phyloP scores from a whole-genome alignment of 257 asterid species.

The Coffea canephora region DNA sequence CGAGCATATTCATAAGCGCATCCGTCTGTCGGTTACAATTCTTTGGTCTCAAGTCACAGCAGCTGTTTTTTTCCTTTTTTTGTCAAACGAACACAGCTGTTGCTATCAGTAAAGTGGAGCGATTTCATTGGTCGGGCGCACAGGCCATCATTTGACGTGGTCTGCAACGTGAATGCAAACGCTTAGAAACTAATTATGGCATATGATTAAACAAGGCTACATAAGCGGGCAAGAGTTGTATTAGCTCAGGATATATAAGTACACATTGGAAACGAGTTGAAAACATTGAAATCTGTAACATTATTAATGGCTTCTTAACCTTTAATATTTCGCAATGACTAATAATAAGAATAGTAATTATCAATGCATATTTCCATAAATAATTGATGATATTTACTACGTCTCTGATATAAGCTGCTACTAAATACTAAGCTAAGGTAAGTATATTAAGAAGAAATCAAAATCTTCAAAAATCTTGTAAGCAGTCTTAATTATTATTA shows the following conservation, averaged over 20 bases:
- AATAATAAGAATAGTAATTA: not conserved
- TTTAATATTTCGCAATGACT: not conserved
- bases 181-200: no score
- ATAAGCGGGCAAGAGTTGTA: not conserved
- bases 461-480: not conserved
- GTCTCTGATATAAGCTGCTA: not conserved
- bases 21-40: no score
- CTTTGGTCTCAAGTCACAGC: no score
- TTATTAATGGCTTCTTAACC: not conserved
- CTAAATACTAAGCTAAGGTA: not conserved
- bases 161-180: no score
- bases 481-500: not conserved
- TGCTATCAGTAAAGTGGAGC: no score
- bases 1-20: no score
- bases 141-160: no score
- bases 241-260: not conserved
- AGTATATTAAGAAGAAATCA: not conserved
- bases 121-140: no score
- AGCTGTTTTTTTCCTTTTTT: no score
- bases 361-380: not conserved
- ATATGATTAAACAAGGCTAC: not conserved
- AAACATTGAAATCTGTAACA: not conserved
- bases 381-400: not conserved
- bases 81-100: no score
- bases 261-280: slow-evolving; percentile 15